These are phyloP conservation scores for Podospora appendiculata DNA, from an alignment of 495 filamentous ascomycete species.

Conservation along the genomic window DNA sequence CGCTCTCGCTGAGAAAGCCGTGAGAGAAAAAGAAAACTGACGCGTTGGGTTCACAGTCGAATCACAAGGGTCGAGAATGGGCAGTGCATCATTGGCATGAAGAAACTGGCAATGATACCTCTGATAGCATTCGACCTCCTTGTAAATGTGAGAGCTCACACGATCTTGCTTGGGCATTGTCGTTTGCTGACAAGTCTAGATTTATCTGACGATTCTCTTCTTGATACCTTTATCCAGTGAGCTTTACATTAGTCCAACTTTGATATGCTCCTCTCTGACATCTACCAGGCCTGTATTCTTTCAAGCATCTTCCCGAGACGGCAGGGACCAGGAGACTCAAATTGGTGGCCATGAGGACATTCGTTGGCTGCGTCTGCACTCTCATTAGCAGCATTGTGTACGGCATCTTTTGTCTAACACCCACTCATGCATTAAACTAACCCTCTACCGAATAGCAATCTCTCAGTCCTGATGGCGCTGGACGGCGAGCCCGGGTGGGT, in stretches of 20 bases:
- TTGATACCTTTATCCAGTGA: constrained; percentile 39
- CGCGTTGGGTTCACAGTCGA: constrained; percentile 23
- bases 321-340: constrained; percentile 27
- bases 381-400: constrained; percentile 41
- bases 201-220: constrained; percentile 46
- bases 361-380: constrained; percentile 42
- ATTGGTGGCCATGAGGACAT: constrained; percentile 36
- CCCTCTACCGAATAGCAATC: constrained; percentile 27
- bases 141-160: constrained; percentile 33
- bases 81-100: constrained; percentile 46
- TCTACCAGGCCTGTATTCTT: constrained; percentile 30
- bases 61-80: constrained; percentile 37
- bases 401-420: background rate
- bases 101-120: constrained; percentile 39
- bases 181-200: constrained; percentile 18
- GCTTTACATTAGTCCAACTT: background rate
- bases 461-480: constrained; percentile 41
- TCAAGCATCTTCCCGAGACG: constrained; percentile 25
- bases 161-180: background rate
- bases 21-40: background rate
- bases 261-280: background rate
- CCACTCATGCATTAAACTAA: background rate
- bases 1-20: too few relatives aligned
- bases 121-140: constrained; percentile 42
- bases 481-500: constrained; percentile 49